Base-by-base conservation (phyloP, 2,329 filamentous ascomycete species). In the Pezicula rhizophila region DNA sequence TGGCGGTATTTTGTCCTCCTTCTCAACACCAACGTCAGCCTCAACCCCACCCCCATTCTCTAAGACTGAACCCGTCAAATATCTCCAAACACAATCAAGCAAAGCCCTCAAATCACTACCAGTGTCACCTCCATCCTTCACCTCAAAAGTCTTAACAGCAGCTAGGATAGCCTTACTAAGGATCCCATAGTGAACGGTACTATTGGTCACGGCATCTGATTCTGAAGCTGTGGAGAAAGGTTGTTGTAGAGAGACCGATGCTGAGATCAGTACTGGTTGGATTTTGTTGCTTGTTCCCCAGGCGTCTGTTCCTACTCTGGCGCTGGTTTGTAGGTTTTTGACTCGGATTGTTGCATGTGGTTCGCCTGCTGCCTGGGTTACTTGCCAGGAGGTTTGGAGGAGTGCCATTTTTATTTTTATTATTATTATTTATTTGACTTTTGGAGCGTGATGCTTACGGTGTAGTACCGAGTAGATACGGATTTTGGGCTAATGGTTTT, bases 161-260 rank as follows among this genome's bases (percentile, higher is more conserved):
- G 66, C 64, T 28, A 84, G 68, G 12, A 90, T 72, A 0, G 73
- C 72, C 67, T 89, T 89, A 68, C 80, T 83, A 12, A 90, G 72
- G 8, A 70, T 74, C 2, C 87, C 86, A 60, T 91, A 91, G 68
- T 91, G 84, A 20, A 89, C 79, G 2, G 87, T 90, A 61, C 85
- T 85, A n/a, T 67, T 66, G 41, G 80, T 76, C 31, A 91, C 75
- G 8, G 69, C 68, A 67, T 91, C 87, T 4, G 66, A 65, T 1
- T 71, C 59, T 0, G 82, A 80, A 1, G 84, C 79, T 0, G 75
- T 71, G 42, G 68, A 69, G 60, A 89, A 89, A 0, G 74, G 65
- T 7, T 68, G 61, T 12, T 67, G 64, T 51, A 89, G 74, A 3
- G 72, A 74, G 3, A 89, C 72, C 17, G 76, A 73, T 31, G 80